phyloP scores from a whole-genome alignment of 495 filamentous ascomycete species.

The Penicillium macrosclerotiorum region DNA sequence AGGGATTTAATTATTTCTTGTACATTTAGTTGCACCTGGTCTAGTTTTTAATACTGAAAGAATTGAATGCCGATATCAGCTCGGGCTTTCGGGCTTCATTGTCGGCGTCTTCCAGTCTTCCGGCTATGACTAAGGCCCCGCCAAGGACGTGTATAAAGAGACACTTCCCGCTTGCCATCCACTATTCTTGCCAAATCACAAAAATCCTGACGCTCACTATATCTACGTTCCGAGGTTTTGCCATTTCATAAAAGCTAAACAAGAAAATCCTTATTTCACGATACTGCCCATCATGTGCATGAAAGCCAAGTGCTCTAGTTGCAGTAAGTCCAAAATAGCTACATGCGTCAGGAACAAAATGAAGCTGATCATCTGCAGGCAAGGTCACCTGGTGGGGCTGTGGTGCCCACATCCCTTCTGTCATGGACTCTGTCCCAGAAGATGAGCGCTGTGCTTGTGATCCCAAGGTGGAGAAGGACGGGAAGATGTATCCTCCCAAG shows the following conservation, averaged over 20 bases:
- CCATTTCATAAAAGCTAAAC: constrained; percentile 6
- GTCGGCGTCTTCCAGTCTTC: constrained; percentile 14
- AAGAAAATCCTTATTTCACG: neutral
- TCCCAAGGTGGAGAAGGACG: constrained; percentile 58
- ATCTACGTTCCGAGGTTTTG: no score
- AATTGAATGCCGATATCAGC: constrained; percentile 4
- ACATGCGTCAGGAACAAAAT: neutral
- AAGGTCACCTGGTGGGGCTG: constrained; percentile 72
- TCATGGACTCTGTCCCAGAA: constrained; percentile 61
- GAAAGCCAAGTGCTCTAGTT: constrained; percentile 47
- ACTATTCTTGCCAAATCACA: neutral
- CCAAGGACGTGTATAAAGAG: constrained; percentile 21
- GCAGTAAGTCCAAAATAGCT: constrained; percentile 35
- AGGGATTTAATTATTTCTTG: neutral
- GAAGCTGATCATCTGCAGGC: constrained; percentile 39
- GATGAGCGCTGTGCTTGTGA: constrained; percentile 62
- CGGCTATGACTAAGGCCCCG: constrained; percentile 21
- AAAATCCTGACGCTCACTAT: neutral
- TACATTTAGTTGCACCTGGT: neutral
- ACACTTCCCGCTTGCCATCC: constrained; percentile 4
- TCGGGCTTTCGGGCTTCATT: constrained; percentile 32
- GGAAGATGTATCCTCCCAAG: constrained; percentile 63
- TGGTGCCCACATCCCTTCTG: constrained; percentile 62
- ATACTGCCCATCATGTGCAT: constrained; percentile 42
- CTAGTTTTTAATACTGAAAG: neutral